Base-by-base conservation (phyloP, 2,329 filamentous ascomycete species). In the Aspergillus clavatus region DNA sequence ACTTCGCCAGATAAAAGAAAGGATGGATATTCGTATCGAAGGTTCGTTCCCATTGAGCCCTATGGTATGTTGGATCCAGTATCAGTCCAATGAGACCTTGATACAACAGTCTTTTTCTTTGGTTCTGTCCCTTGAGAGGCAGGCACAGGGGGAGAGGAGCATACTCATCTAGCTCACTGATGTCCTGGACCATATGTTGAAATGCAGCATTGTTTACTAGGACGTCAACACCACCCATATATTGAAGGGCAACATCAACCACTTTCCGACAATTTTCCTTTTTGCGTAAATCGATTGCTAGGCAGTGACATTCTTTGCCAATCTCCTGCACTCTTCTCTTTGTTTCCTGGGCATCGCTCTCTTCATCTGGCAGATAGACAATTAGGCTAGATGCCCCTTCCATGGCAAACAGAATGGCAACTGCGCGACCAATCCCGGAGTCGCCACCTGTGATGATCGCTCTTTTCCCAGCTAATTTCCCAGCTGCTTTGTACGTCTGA, bases 21-120 rank as follows among this genome's bases (percentile, higher is more conserved):
- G 85, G 79, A 66, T 91, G 84, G 59, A 93, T 89, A 70, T 93
- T 94, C 38, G 82, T 87, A 67, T 88, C 76, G 70, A 94, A 91
- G 0, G 86, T 91, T 47, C 82, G 74, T 41, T 83, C 58, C 87
- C 86, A 93, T 70, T 93, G 87, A 4, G 88, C 84, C 59, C 80
- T 83, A 46, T n/a, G n/a, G n/a, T n/a, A n/a, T n/a, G n/a, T n/a
- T n/a, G n/a, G n/a, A n/a, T n/a, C n/a, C n/a, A n/a, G n/a, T n/a
- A n/a, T n/a, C n/a, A n/a, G n/a, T n/a, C n/a, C n/a, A n/a, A n/a
- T n/a, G n/a, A n/a, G n/a, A n/a, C n/a, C n/a, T n/a, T n/a, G n/a
- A n/a, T n/a, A n/a, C n/a, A n/a, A n/a, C n/a, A n/a, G n/a, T n/a
- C n/a, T n/a, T n/a, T n/a, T n/a, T n/a, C n/a, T n/a, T n/a, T n/a